Conservation (phyloP, 202 grass and related monocot species). For the Carex arenaria region DNA sequence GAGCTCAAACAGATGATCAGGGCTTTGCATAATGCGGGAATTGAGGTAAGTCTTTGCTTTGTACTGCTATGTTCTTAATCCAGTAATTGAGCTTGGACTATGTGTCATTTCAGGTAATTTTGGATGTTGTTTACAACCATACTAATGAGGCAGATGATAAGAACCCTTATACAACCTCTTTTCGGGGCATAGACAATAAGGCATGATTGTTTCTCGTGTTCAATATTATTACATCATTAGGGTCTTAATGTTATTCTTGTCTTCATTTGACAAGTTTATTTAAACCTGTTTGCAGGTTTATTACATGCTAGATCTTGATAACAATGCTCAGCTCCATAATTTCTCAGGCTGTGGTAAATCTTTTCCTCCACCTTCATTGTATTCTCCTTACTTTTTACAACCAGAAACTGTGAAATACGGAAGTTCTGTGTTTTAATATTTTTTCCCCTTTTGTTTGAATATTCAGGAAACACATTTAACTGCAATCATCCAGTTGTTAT, state of each 20-base stretch:
- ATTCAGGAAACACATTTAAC: constrained; percentile 84
- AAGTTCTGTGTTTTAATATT: background rate
- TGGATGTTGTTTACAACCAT: constrained; percentile 98
- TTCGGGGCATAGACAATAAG: constrained; percentile 98
- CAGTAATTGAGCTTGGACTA: background rate
- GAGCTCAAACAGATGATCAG: constrained; percentile 97
- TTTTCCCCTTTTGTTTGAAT: background rate
- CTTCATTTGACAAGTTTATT: constrained; percentile 4
- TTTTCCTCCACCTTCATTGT: constrained; percentile 9
- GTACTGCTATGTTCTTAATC: constrained; percentile 10
- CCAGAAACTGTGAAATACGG: background rate
- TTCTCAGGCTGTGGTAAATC: constrained; percentile 95
- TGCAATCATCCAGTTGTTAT: constrained; percentile 97
- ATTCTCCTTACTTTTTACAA: constrained; percentile 2
- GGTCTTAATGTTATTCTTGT: background rate
- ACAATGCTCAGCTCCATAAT: constrained; percentile 63
- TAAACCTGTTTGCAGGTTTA: constrained; percentile 68
- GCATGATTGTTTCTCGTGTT: constrained; percentile 20
- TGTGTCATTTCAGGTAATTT: constrained; percentile 67
- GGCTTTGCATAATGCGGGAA: constrained; percentile 93
- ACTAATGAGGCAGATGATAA: constrained; percentile 93
- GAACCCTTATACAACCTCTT: constrained; percentile 80
- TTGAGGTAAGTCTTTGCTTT: constrained; percentile 50
- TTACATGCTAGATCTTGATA: constrained; percentile 86
- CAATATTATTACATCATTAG: constrained; percentile 1